Conservation (phyloP, 495 filamentous ascomycete genomes). For the Pseudevernia furfuracea region DNA sequence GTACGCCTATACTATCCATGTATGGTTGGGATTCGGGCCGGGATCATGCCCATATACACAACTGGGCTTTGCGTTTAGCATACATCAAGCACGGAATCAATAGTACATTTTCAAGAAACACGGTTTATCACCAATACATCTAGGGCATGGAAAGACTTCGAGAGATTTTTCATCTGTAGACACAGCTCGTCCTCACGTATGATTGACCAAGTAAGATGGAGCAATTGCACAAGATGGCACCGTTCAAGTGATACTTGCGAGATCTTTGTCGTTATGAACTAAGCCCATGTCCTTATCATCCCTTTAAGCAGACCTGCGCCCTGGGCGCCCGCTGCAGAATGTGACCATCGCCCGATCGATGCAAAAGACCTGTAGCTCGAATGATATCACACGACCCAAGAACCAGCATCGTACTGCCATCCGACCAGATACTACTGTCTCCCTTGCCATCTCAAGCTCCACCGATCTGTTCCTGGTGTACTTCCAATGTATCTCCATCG, state of each 20-base stretch:
- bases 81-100: not conserved
- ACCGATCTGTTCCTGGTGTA: conserved; percentile 97
- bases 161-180: not conserved
- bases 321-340: conserved; percentile 13
- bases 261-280: conserved; percentile 2
- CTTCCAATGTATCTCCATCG: conserved; percentile 93
- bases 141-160: not conserved
- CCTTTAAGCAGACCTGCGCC: conserved; percentile 8
- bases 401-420: not conserved
- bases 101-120: not conserved
- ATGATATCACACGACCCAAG: not conserved
- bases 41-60: not conserved
- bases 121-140: not conserved
- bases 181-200: not conserved
- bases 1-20: not conserved
- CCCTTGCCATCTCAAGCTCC: conserved; percentile 32
- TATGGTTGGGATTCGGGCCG: not conserved
- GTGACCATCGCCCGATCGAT: not conserved
- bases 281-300: not conserved
- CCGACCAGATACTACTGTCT: not conserved
- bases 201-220: not conserved
- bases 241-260: not conserved
- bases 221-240: not conserved
- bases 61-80: not conserved
- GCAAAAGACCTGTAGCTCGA: not conserved